These are phyloP conservation scores for Xylaria curta DNA, from an alignment of 495 filamentous ascomycete genomes.

Conservation along the genomic window DNA sequence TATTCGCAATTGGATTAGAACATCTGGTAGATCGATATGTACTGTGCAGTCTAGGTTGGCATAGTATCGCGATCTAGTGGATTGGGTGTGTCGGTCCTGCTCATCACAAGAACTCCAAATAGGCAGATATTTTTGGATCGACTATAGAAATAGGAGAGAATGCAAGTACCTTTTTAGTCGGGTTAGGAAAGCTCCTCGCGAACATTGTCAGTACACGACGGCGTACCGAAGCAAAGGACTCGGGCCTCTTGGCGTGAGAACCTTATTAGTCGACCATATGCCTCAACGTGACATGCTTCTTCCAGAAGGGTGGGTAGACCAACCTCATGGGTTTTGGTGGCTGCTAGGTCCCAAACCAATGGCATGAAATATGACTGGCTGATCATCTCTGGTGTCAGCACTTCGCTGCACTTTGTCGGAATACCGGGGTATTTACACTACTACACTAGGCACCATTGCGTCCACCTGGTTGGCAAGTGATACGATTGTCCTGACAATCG, in stretches of 20 bases:
- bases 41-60: neutral
- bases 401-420: neutral
- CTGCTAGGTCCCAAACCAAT: conserved; percentile 23
- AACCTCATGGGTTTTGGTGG: conserved; percentile 26
- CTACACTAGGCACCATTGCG: conserved; percentile 1
- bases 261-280: conserved; percentile 28
- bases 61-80: neutral
- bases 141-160: neutral
- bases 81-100: conserved; percentile 5
- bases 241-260: conserved; percentile 30
- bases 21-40: neutral
- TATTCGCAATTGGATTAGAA: neutral
- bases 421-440: conserved; percentile 4
- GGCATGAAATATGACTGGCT: conserved; percentile 23
- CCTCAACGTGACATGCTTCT: conserved; percentile 23
- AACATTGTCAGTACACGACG: neutral
- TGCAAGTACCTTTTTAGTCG: neutral
- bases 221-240: conserved; percentile 9
- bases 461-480: neutral
- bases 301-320: conserved; percentile 28
- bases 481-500: neutral
- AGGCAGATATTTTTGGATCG: conserved; percentile 16
- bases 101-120: neutral
- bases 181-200: neutral
- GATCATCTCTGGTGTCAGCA: conserved; percentile 15